Evolutionary conservation across 2,329 filamentous ascomycete species (phyloP).

Genomic region (Penicillium sp.): DNA sequence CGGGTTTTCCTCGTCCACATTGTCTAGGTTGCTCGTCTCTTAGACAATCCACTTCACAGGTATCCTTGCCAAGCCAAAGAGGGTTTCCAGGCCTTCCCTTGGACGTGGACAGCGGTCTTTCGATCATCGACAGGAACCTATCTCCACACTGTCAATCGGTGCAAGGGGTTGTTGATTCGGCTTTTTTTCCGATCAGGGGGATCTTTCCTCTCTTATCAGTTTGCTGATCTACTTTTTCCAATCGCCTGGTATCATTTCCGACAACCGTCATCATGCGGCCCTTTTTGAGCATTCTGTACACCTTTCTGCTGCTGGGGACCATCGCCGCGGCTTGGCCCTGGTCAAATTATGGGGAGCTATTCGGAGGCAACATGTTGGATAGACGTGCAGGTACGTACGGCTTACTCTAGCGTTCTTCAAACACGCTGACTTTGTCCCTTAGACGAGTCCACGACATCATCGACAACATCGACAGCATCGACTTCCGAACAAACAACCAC

Average conservation of each 20-base stretch:
- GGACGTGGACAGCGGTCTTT: not conserved
- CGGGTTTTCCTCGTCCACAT: conserved; percentile 12
- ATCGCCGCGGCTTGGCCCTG: conserved; percentile 34
- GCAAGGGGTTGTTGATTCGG: conserved; percentile 21
- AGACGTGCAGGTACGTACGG: conserved; percentile 28
- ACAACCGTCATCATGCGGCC: conserved; percentile 33
- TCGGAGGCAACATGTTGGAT: conserved; percentile 21
- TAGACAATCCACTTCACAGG: not conserved
- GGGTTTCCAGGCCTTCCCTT: not conserved
- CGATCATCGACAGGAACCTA: not conserved
- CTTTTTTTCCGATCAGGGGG: conserved; percentile 12
- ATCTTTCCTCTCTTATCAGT: not conserved
- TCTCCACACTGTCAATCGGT: conserved; percentile 4
- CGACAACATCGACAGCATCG: conserved; percentile 21
- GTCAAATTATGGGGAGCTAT: conserved; percentile 8
- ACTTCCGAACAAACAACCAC: conserved; percentile 16
- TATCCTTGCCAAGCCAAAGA: not conserved
- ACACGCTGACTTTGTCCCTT: conserved; percentile 3
- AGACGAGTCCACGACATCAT: conserved; percentile 22
- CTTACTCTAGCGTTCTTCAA: not conserved
- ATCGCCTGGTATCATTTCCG: conserved; percentile 2
- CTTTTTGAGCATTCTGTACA: conserved; percentile 34
- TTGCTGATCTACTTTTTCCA: conserved; percentile 2
- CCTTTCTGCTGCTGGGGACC: conserved; percentile 33
- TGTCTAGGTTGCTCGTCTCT: conserved; percentile 4